Evolutionary conservation across 192 early-diverging fungal genomes (phyloP).

Genomic region (Gryganskiella cystojenkinii): DNA sequence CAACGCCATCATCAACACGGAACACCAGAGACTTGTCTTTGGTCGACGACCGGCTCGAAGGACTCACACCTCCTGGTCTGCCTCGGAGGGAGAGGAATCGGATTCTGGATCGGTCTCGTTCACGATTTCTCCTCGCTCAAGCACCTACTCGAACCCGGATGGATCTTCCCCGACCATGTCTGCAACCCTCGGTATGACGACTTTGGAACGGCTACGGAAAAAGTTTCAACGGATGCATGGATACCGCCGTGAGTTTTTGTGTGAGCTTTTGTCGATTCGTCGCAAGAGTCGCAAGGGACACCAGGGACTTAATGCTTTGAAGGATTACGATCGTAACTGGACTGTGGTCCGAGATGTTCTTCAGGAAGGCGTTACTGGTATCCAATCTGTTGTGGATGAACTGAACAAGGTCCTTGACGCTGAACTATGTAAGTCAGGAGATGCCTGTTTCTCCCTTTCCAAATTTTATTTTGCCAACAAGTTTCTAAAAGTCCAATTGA

Average conservation of each 20-base stretch:
- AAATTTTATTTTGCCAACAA: too few relatives aligned
- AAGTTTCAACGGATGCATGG: constrained; percentile 61
- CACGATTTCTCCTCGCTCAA: constrained; percentile 35
- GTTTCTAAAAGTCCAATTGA: too few relatives aligned
- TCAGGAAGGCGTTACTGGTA: constrained; percentile 42
- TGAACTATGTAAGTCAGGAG: constrained; percentile 57
- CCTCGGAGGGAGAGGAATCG: constrained; percentile 50
- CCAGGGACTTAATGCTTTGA: constrained; percentile 50
- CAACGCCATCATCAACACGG: neutral
- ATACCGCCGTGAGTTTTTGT: constrained; percentile 66
- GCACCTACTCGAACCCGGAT: constrained; percentile 26
- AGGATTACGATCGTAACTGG: constrained; percentile 59
- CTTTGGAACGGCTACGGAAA: constrained; percentile 60
- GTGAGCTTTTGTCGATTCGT: constrained; percentile 60
- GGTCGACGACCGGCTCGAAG: constrained; percentile 11
- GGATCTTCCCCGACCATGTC: constrained; percentile 18
- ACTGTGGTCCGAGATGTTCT: constrained; percentile 45
- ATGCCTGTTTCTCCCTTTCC: neutral
- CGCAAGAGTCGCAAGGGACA: constrained; percentile 63
- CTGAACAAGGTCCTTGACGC: constrained; percentile 51
- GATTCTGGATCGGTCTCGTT: constrained; percentile 11
- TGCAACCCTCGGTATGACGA: constrained; percentile 26
- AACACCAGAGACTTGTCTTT: constrained; percentile 4
- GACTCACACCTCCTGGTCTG: constrained; percentile 42
- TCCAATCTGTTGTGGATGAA: constrained; percentile 52